phyloP scores from a whole-genome alignment of 352 stramenopile genomes.

The Globisporangium cylindrosporum region DNA sequence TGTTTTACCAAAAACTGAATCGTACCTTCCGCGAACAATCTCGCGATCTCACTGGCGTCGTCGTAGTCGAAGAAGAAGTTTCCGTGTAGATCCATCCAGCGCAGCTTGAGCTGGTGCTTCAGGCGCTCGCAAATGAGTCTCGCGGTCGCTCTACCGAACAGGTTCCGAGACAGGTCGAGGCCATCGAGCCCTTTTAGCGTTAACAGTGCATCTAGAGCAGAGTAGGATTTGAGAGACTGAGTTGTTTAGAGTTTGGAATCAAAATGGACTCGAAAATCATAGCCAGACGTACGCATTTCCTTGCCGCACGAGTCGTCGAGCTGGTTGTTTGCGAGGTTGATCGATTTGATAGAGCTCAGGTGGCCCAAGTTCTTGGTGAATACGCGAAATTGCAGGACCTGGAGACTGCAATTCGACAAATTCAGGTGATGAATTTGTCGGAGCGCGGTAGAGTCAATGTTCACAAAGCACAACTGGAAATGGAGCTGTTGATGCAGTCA shows the following conservation, averaged over 20 bases:
- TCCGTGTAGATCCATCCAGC: slow-evolving; percentile 30
- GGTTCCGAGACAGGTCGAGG: slow-evolving; percentile 37
- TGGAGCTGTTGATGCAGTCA: slow-evolving; percentile 16
- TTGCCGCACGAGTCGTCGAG: slow-evolving; percentile 30
- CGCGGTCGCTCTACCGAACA: slow-evolving; percentile 27
- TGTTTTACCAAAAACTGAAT: neutral
- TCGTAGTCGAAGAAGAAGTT: slow-evolving; percentile 38
- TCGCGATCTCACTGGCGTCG: slow-evolving; percentile 27
- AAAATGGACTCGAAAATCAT: neutral
- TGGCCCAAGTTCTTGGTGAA: slow-evolving; percentile 31
- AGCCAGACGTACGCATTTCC: slow-evolving; percentile 24
- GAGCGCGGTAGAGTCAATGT: slow-evolving; percentile 27
- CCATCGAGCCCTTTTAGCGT: slow-evolving; percentile 24
- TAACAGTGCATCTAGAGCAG: slow-evolving; percentile 24
- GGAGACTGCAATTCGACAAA: slow-evolving; percentile 24
- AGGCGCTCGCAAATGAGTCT: slow-evolving; percentile 31
- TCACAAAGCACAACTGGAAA: slow-evolving; percentile 28
- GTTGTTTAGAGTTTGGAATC: neutral
- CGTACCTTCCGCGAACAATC: neutral
- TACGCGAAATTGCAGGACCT: slow-evolving; percentile 22
- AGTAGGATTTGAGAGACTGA: neutral
- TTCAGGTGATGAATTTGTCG: slow-evolving; percentile 25
- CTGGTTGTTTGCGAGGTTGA: slow-evolving; percentile 39
- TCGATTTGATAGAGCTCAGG: slow-evolving; percentile 15
- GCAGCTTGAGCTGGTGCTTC: slow-evolving; percentile 25